Evolutionary conservation across 129 eudicot species (phyloP).

Genomic region (Glebionis coronaria): DNA sequence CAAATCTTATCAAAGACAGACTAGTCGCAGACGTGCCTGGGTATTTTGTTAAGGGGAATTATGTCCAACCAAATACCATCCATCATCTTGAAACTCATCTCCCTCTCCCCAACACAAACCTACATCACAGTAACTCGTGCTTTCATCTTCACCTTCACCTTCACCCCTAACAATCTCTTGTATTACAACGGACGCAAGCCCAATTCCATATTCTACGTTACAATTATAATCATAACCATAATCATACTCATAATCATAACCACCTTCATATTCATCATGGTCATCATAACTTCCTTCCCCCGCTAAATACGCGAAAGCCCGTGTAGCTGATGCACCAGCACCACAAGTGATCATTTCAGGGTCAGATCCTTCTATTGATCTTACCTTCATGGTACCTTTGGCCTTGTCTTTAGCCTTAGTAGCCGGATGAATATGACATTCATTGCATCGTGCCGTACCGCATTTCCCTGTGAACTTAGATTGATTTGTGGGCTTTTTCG

Average conservation of each 20-base stretch:
- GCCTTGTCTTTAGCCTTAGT: conserved; percentile 54
- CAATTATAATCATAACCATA: conserved; percentile 7
- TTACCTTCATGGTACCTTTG: conserved; percentile 51
- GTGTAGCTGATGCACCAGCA: conserved; percentile 36
- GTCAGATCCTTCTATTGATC: conserved; percentile 31
- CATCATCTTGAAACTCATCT: conserved; percentile 43
- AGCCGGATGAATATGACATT: conserved; percentile 60
- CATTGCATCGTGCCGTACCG: conserved; percentile 40
- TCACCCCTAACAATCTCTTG: conserved; percentile 26
- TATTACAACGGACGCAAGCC: conserved; percentile 11
- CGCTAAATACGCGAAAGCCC: conserved; percentile 37
- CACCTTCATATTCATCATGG: conserved; percentile 5
- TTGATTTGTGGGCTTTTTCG: conserved; percentile 67
- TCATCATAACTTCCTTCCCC: conserved; percentile 3
- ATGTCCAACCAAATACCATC: conserved; percentile 56
- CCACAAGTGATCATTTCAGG: conserved; percentile 7
- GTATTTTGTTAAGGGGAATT: too few relatives aligned
- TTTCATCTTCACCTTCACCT: conserved; percentile 31
- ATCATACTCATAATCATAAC: conserved; percentile 17
- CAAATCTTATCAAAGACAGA: too few relatives aligned
- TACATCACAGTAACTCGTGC: conserved; percentile 42
- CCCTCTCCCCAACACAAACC: conserved; percentile 32
- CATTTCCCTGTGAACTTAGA: conserved; percentile 78
- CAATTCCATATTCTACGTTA: conserved; percentile 15
- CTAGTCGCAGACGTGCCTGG: too few relatives aligned